phyloP scores from a whole-genome alignment of 805 yeast species.

The Scheffersomyces ergatensis region DNA sequence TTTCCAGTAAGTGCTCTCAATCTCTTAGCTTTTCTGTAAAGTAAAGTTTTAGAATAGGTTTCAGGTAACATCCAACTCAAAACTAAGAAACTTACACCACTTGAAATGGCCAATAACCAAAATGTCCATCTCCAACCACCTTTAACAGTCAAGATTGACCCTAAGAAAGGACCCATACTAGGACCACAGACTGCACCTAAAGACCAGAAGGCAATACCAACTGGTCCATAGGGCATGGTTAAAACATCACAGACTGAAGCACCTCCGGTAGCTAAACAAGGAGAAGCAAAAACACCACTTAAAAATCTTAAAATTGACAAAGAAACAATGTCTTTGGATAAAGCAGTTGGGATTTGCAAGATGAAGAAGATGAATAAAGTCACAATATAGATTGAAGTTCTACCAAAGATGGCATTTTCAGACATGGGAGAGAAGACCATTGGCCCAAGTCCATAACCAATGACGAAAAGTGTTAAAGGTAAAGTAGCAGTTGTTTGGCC shows the following conservation, averaged over 20 bases:
- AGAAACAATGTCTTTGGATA: constrained; percentile 48
- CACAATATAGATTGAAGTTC: constrained; percentile 47
- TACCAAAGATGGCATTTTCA: constrained; percentile 53
- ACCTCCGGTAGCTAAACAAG: constrained; percentile 58
- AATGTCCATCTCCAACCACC: constrained; percentile 47
- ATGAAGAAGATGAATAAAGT: constrained; percentile 47
- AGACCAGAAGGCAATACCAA: constrained; percentile 52
- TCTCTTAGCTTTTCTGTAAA: constrained; percentile 47
- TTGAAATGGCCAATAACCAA: constrained; percentile 44
- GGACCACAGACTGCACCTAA: constrained; percentile 56
- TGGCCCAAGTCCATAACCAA: constrained; percentile 65
- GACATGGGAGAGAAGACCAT: constrained; percentile 57
- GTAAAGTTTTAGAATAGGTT: constrained; percentile 43
- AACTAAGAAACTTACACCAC: constrained; percentile 11
- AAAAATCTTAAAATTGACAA: constrained; percentile 50
- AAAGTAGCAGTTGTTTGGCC: constrained; percentile 45
- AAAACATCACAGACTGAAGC: constrained; percentile 55
- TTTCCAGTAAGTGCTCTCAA: constrained; percentile 51
- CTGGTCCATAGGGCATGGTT: constrained; percentile 38
- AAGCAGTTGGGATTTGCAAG: constrained; percentile 57
- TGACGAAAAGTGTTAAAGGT: constrained; percentile 52
- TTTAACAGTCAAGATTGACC: constrained; percentile 46
- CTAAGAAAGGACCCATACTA: constrained; percentile 54
- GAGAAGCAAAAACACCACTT: constrained; percentile 55
- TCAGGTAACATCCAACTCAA: constrained; percentile 47